Evolutionary conservation across 805 yeast species (phyloP).

Genomic region (Nakazawaea laoshanensis): DNA sequence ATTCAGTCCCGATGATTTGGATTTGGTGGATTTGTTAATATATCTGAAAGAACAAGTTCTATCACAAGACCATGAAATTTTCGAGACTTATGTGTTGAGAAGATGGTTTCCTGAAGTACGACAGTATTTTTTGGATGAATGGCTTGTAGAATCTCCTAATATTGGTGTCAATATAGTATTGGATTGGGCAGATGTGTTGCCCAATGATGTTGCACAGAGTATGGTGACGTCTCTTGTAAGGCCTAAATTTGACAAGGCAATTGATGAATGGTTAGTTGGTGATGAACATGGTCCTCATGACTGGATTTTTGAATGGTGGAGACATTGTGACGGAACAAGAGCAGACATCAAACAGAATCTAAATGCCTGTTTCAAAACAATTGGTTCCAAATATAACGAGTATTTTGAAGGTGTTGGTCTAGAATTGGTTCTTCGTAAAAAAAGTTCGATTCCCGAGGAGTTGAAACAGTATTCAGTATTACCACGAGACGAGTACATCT

Average conservation of each 20-base stretch:
- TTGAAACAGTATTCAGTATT: conserved; percentile 23
- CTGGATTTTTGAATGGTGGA: conserved; percentile 21
- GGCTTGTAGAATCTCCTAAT: conserved; percentile 31
- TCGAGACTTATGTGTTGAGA: conserved; percentile 25
- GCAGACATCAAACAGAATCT: conserved; percentile 8
- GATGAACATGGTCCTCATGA: conserved; percentile 14
- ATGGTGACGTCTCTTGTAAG: conserved; percentile 23
- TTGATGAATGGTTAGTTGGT: conserved; percentile 27
- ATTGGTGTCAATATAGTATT: conserved; percentile 28
- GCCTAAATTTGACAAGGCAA: conserved; percentile 26
- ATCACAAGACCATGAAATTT: conserved; percentile 13
- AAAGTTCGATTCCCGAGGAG: conserved; percentile 9
- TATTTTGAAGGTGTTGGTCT: conserved; percentile 8
- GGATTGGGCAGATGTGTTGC: conserved; percentile 31
- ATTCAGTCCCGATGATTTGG: conserved; percentile 19
- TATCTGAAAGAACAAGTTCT: conserved; percentile 18
- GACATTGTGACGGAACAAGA: no score
- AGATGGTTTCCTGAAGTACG: conserved; percentile 27
- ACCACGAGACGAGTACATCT: no score
- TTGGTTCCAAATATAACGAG: conserved; percentile 14
- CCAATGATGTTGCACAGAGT: conserved; percentile 18
- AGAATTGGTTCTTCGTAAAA: conserved; percentile 3
- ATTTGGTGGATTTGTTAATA: conserved; percentile 20
- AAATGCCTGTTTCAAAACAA: conserved; percentile 11
- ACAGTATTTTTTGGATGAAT: conserved; percentile 19